These are phyloP conservation scores for Sindora glabra DNA, from an alignment of 306 rosid species.

Conservation along the genomic window DNA sequence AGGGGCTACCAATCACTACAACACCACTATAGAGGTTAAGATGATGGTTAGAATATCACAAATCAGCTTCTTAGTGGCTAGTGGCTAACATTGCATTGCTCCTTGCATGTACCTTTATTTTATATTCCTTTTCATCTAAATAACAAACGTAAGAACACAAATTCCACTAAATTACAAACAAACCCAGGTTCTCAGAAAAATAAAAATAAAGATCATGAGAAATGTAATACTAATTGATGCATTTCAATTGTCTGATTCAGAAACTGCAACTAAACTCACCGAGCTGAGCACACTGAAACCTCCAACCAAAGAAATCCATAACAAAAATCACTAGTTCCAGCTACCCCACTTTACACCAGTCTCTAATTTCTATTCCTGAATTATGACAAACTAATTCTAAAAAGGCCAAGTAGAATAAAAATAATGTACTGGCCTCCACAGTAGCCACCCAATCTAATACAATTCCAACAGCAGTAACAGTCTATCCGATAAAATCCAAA, in stretches of 20 bases:
- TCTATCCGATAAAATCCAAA: not conserved
- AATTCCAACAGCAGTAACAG: not conserved
- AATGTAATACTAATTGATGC: not conserved
- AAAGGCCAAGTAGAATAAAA: not conserved
- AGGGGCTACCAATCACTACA: not conserved
- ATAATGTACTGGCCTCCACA: not conserved
- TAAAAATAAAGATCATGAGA: not conserved
- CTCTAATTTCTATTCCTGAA: not conserved
- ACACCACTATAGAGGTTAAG: not conserved
- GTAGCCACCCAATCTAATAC: not conserved
- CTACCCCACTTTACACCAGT: not conserved
- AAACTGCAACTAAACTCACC: not conserved
- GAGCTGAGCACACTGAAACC: not conserved
- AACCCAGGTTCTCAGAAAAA: not conserved
- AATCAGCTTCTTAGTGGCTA: not conserved
- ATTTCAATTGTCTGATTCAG: conserved; percentile 15
- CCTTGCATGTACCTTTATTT: too few relatives aligned
- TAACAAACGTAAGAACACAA: too few relatives aligned
- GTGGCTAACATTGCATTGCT: not conserved
- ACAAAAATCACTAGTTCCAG: conserved; percentile 7
- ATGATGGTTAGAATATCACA: not conserved
- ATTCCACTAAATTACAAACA: too few relatives aligned
- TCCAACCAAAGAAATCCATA: not conserved
- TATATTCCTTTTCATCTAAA: not conserved
- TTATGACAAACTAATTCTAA: not conserved